phyloP scores from a whole-genome alignment of 805 yeast genomes.

The Candida pseudoglaebosa region DNA sequence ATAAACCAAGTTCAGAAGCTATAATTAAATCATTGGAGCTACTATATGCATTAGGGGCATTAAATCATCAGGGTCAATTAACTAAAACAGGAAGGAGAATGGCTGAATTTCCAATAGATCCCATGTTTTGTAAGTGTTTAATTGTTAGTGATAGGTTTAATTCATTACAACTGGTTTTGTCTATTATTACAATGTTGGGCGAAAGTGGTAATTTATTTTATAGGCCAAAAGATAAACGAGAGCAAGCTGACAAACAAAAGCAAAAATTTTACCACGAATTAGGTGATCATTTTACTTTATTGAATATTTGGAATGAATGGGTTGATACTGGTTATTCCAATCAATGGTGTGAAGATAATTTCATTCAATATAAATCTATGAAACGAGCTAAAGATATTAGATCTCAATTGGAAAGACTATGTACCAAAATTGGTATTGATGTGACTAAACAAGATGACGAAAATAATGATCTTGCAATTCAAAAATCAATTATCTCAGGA shows the following conservation, averaged over 20 bases:
- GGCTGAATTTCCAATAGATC: constrained; percentile 92
- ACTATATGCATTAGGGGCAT: constrained; percentile 82
- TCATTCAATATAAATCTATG: constrained; percentile 70
- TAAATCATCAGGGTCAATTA: constrained; percentile 72
- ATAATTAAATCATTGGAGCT: constrained; percentile 74
- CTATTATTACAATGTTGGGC: constrained; percentile 79
- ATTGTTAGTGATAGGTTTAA: constrained; percentile 56
- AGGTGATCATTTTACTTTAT: constrained; percentile 78
- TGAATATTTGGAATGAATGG: constrained; percentile 81
- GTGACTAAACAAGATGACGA: constrained; percentile 20
- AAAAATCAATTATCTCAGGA: constrained; percentile 61
- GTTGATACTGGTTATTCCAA: constrained; percentile 57
- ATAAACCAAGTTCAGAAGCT: constrained; percentile 74
- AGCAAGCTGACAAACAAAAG: constrained; percentile 61
- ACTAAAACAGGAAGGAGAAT: constrained; percentile 77
- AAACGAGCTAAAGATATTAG: constrained; percentile 66
- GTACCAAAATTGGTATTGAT: constrained; percentile 42
- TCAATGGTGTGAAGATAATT: constrained; percentile 85
- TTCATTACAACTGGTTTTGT: constrained; percentile 65
- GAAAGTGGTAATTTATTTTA: constrained; percentile 70
- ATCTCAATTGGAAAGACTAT: constrained; percentile 60
- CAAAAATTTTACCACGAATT: constrained; percentile 50
- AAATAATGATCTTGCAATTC: constrained; percentile 29
- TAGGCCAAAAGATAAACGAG: constrained; percentile 64
- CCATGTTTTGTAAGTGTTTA: constrained; percentile 77